These are phyloP conservation scores for Xylaria sp. DNA, from an alignment of 2,329 filamentous ascomycete genomes.

Conservation along the genomic window DNA sequence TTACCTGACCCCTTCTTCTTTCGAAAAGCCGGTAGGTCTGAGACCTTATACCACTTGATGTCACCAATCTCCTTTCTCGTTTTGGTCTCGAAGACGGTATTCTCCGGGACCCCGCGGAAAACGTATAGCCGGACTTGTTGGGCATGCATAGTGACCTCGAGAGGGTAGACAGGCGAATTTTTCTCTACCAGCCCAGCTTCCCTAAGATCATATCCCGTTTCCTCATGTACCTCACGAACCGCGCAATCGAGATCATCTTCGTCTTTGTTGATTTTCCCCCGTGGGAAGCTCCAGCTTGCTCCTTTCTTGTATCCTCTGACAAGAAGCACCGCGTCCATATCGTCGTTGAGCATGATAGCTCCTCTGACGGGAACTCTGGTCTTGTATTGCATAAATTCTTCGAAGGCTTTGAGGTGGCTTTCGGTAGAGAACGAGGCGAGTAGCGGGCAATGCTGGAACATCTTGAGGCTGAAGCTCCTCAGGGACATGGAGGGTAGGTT, in stretches of 20 bases:
- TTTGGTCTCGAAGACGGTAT: slow-evolving; percentile 84
- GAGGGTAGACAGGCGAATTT: slow-evolving; percentile 74
- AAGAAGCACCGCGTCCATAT: slow-evolving; percentile 91
- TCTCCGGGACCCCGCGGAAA: slow-evolving; percentile 84
- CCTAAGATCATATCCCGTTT: slow-evolving; percentile 86
- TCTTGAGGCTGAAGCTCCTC: slow-evolving; percentile 81
- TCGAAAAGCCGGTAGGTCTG: slow-evolving; percentile 80
- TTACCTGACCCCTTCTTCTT: slow-evolving; percentile 65
- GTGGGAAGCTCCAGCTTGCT: slow-evolving; percentile 93
- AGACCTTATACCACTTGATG: slow-evolving; percentile 91
- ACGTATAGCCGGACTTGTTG: slow-evolving; percentile 93
- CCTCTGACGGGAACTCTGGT: slow-evolving; percentile 90
- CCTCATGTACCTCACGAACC: slow-evolving; percentile 91
- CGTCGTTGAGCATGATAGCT: slow-evolving; percentile 87
- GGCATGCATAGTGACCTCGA: slow-evolving; percentile 87
- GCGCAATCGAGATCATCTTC: slow-evolving; percentile 94
- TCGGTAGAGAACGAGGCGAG: slow-evolving; percentile 79
- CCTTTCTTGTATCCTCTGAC: slow-evolving; percentile 99
- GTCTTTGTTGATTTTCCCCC: slow-evolving; percentile 98
- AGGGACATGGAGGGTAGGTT: slow-evolving; percentile 83
- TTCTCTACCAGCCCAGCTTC: slow-evolving; percentile 75
- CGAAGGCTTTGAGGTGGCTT: slow-evolving; percentile 80
- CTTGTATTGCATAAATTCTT: slow-evolving; percentile 93
- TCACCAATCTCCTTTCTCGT: slow-evolving; percentile 98
- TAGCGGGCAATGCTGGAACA: slow-evolving; percentile 92